A percentile compares a stretch with the other conserved stretches of the same genome.
phyloP scores from a whole-genome alignment of 352 stramenopile species.

The Phytopythium litorale region DNA sequence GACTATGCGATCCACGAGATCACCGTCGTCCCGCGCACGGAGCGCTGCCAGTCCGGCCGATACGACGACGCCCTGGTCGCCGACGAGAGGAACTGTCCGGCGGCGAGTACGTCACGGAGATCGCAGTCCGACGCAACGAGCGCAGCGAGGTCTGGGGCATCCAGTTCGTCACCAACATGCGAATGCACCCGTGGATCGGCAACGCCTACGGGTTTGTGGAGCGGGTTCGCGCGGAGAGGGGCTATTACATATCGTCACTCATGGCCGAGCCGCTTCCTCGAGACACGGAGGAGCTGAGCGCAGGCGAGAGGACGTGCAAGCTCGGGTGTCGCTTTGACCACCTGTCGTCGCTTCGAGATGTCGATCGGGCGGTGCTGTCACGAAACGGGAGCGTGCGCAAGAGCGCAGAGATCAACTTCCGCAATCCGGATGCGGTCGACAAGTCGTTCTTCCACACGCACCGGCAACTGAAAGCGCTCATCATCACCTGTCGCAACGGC shows the following conservation, averaged over 20 bases:
- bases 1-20: constrained; percentile 1
- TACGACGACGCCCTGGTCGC: not conserved
- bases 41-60: not conserved
- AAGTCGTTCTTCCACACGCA: not conserved
- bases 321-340: constrained; percentile 3
- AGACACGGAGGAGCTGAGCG: not conserved
- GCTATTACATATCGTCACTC: constrained; percentile 3
- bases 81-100: not conserved
- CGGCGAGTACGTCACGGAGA: not conserved
- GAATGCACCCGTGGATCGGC: not conserved
- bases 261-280: not conserved
- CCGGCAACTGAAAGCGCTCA: not conserved
- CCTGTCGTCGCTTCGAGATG: not conserved
- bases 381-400: not conserved
- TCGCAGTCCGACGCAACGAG: not conserved
- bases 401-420: constrained; percentile 4
- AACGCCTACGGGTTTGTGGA: not conserved
- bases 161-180: constrained; percentile 6
- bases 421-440: constrained; percentile 5
- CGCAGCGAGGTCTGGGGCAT: not conserved
- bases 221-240: not conserved
- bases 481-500: constrained; percentile 1
- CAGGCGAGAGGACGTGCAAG: not conserved
- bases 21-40: not conserved
- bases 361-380: not conserved